A percentile compares a stretch with the other conserved stretches of the same genome.
phyloP scores from a whole-genome alignment of 2,329 filamentous ascomycete genomes.

The Lasiodiplodia citricola region DNA sequence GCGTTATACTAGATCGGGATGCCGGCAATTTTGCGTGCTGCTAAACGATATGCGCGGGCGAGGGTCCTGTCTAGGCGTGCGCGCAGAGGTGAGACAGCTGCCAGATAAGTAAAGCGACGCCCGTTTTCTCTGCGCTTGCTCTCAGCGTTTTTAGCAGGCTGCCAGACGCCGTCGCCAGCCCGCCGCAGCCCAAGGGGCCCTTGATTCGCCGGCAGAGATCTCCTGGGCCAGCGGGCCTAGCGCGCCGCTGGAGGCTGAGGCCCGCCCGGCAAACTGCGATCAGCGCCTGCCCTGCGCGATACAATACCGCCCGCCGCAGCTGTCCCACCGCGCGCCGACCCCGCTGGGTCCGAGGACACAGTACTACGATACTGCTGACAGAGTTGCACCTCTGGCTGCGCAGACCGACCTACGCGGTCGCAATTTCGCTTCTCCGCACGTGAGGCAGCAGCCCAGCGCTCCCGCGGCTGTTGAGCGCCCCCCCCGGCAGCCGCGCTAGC shows the following conservation, averaged over 20 bases:
- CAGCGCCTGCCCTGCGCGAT: conserved; percentile 1
- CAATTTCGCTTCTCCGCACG: conserved; percentile 24
- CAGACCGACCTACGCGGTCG: conserved; percentile 3
- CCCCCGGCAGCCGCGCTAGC: not conserved
- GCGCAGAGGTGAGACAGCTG: not conserved
- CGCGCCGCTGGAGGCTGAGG: conserved; percentile 22
- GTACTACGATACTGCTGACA: not conserved
- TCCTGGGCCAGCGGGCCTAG: conserved; percentile 14
- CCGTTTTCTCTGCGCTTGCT: not conserved
- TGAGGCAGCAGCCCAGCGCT: conserved; percentile 12
- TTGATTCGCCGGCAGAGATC: conserved; percentile 21
- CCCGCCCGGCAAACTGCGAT: conserved; percentile 14
- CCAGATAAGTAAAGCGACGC: conserved; percentile 7
- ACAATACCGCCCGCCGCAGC: not conserved
- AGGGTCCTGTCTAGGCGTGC: conserved; percentile 7
- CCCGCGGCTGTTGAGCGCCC: conserved; percentile 2
- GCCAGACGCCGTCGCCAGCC: not conserved
- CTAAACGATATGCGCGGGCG: conserved; percentile 15
- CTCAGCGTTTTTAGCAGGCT: conserved; percentile 10
- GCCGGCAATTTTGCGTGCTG: conserved; percentile 22
- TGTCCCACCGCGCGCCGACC: not conserved
- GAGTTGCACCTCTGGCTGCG: not conserved
- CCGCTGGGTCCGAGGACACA: not conserved
- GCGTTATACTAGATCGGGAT: conserved; percentile 23
- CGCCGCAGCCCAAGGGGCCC: conserved; percentile 2